These are phyloP conservation scores for Xanthoconium separans DNA, from an alignment of 1,284 basidiomycete species.

Conservation along the genomic window DNA sequence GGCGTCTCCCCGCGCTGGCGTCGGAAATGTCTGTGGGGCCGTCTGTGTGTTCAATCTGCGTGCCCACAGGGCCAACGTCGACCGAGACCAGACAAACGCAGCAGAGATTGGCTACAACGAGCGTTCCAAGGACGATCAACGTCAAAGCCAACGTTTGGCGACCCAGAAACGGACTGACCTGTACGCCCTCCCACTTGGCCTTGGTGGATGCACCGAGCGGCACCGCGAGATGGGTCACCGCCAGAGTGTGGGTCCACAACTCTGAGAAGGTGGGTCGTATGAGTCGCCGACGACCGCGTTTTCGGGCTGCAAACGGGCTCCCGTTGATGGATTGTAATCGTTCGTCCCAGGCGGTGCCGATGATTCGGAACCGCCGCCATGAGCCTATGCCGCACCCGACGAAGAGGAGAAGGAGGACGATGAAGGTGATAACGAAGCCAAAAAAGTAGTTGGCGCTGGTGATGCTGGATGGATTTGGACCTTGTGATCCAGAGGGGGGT, in stretches of 20 bases:
- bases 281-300: conserved; percentile 18
- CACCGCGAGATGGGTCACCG: too few relatives aligned
- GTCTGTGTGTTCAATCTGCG: conserved; percentile 27
- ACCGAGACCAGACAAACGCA: conserved; percentile 19
- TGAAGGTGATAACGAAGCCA: conserved; percentile 62
- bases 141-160: background rate
- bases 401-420: conserved; percentile 57
- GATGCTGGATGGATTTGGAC: background rate
- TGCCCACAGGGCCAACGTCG: background rate
- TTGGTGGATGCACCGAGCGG: background rate
- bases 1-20: background rate
- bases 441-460: conserved; percentile 52
- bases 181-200: conserved; percentile 18
- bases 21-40: background rate
- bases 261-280: conserved; percentile 22
- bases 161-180: conserved; percentile 17
- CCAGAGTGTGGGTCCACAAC: conserved; percentile 14
- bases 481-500: background rate
- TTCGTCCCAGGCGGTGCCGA: conserved; percentile 22
- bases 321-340: conserved; percentile 20
- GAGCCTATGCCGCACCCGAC: conserved; percentile 55
- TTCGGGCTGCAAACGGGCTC: conserved; percentile 4
- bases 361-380: conserved; percentile 38
- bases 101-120: conserved; percentile 20
- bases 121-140: background rate